phyloP scores from a whole-genome alignment of 257 asterid species.

The Solanum rostratum region DNA sequence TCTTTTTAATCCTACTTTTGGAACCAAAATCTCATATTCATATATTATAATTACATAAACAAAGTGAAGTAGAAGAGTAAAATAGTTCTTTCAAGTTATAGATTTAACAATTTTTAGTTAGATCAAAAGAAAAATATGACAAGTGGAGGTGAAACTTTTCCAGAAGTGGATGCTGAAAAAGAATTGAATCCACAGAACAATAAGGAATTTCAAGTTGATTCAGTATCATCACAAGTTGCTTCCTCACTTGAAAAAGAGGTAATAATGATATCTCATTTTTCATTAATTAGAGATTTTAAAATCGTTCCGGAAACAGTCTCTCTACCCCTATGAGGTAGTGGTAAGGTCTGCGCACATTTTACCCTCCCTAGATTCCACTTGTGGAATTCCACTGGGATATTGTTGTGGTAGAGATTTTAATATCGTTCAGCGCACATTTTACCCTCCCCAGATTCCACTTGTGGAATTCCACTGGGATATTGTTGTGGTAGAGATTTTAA shows the following conservation, averaged over 20 bases:
- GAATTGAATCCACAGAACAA: conserved; percentile 48
- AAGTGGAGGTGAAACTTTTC: conserved; percentile 29
- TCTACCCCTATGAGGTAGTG: no score
- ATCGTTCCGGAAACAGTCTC: no score
- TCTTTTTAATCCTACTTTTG: conserved; percentile 7
- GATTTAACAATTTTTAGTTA: background rate
- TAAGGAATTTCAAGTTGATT: conserved; percentile 42
- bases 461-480: no score
- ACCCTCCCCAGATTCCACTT: no score
- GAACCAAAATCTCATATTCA: background rate
- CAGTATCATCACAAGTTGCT: conserved; percentile 43
- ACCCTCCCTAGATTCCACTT: no score
- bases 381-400: no score
- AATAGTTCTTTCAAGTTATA: background rate
- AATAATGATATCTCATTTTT: background rate
- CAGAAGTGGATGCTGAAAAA: conserved; percentile 42
- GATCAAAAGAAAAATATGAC: conserved; percentile 29
- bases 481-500: background rate
- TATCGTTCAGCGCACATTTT: no score
- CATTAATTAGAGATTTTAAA: background rate
- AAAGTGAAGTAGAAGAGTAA: background rate
- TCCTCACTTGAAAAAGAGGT: conserved; percentile 38
- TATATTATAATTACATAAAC: background rate
- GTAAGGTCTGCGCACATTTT: no score
- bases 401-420: no score